phyloP scores from a whole-genome alignment of 2,329 filamentous ascomycete species.

The Sarocladium strictum region DNA sequence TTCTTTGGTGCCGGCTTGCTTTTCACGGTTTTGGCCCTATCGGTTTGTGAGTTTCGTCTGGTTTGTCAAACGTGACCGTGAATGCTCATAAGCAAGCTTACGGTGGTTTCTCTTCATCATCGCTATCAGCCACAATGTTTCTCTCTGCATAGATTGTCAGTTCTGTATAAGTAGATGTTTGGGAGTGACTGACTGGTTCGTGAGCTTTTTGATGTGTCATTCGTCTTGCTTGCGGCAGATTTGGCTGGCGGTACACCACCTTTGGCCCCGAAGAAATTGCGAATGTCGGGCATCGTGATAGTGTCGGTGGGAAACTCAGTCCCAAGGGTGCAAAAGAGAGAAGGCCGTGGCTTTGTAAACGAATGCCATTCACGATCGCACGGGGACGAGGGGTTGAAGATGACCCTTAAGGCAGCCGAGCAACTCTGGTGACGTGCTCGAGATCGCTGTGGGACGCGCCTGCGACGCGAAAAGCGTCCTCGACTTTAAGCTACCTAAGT shows the following conservation, averaged over 20 bases:
- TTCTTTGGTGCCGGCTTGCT: conserved; percentile 45
- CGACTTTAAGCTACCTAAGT: conserved; percentile 30
- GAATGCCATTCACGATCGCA: not conserved
- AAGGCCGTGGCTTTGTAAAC: not conserved
- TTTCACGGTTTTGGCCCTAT: conserved; percentile 1
- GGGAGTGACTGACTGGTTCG: conserved; percentile 35
- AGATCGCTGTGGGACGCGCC: conserved; percentile 30
- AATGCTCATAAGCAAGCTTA: conserved; percentile 25
- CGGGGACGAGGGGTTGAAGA: not conserved
- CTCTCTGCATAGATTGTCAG: conserved; percentile 36
- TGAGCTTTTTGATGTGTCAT: conserved; percentile 37
- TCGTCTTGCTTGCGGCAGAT: conserved; percentile 38
- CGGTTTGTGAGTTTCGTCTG: not conserved
- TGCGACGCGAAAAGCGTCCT: conserved; percentile 39
- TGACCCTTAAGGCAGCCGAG: conserved; percentile 11
- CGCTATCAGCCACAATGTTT: conserved; percentile 75
- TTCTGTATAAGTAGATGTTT: not conserved
- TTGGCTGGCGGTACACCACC: conserved; percentile 50
- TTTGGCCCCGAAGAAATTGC: conserved; percentile 83
- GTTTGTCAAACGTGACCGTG: conserved; percentile 11
- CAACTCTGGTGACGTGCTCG: conserved; percentile 26
- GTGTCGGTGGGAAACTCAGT: not conserved
- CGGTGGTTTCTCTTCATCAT: conserved; percentile 61
- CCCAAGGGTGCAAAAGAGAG: not conserved
- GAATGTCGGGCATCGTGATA: conserved; percentile 74